Base-by-base conservation (phyloP, 257 asterid genomes). In the Plantago ovata region DNA sequence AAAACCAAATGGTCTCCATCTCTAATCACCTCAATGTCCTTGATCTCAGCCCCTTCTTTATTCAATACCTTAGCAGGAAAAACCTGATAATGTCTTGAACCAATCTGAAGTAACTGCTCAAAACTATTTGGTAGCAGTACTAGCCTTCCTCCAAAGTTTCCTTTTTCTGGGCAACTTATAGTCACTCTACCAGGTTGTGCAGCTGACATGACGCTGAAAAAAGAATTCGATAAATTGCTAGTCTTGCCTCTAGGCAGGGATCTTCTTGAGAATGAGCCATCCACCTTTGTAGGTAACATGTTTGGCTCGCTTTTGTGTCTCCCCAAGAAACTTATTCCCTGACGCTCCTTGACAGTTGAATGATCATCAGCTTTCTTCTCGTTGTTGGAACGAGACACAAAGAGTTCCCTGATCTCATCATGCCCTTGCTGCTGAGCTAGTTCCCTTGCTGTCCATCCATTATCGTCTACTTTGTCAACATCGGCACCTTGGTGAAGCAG, bases 1-100 rank as follows among this genome's bases (percentile, higher is more conserved):
- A 90, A 86, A 67, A 82, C 57, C 21, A 90, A 67, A 61, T 60
- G 74, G 75, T 90, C 97, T 0, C 83, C 88, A 10, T 90, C 95
- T 68, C 94, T 80, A 4, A 86, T 64, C 7, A 80, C 75, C 49
- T 46, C 79, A 6, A 75, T 69, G 13, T 62, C 72, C 10, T 84
- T 88, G 14, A 86, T 62, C 10, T 57, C 64, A 38, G 81, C 85
- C 23, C 95, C 95, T 2, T 70, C 80, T 56, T 46, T 73, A n/a
- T 61, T 79, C 53, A 70, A 32, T 38, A 90, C 73, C 40, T 69
- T 77, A 12, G 67, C 61, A 7, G 74, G 67, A 10, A 39, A 23
- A 16, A 79, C 1, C 0, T 81, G 85, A 50, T 75, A 90, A 67
- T 61, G 84, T 56, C 63, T 53, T 0, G 24, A 64, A 42, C 94